These are phyloP conservation scores for Prunus yedoensis DNA, from an alignment of 331 rosid genomes.

Conservation along the genomic window DNA sequence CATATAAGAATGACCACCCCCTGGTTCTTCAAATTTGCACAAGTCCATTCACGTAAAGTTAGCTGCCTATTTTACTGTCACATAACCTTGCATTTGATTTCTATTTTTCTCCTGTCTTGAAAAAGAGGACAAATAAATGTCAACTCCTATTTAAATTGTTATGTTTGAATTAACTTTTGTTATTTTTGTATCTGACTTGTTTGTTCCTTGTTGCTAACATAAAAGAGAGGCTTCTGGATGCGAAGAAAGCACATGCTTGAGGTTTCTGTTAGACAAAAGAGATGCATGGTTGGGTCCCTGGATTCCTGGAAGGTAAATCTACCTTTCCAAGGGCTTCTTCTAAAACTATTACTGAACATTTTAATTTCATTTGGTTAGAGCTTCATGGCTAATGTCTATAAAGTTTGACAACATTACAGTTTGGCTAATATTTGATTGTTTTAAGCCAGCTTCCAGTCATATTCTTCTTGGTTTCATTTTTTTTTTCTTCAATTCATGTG, in stretches of 20 bases:
- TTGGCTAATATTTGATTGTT: neutral
- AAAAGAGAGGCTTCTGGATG: slow-evolving; percentile 70
- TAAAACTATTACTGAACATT: neutral
- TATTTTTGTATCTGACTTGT: slow-evolving; percentile 27
- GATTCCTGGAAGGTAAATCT: slow-evolving; percentile 92
- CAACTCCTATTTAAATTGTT: neutral
- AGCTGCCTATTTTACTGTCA: slow-evolving; percentile 3
- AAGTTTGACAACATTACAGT: neutral
- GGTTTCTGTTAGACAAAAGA: slow-evolving; percentile 87
- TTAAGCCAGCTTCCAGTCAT: slow-evolving; percentile 6
- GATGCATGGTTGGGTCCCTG: slow-evolving; percentile 99
- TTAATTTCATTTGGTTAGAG: neutral
- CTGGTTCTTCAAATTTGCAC: slow-evolving; percentile 79
- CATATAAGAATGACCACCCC: slow-evolving; percentile 78
- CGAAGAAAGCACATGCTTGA: slow-evolving; percentile 94
- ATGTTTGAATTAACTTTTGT: slow-evolving; percentile 10
- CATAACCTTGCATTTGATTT: slow-evolving; percentile 12
- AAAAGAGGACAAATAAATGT: slow-evolving; percentile 1
- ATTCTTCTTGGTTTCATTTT: slow-evolving; percentile 3
- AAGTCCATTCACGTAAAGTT: slow-evolving; percentile 78
- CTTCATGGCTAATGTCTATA: slow-evolving; percentile 6
- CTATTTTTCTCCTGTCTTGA: slow-evolving; percentile 8
- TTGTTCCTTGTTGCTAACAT: slow-evolving; percentile 40
- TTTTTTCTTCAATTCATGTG: slow-evolving; percentile 1
- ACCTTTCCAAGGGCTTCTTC: neutral